Conservation (phyloP, 345 rosid species). For the Passiflora organensis region DNA sequence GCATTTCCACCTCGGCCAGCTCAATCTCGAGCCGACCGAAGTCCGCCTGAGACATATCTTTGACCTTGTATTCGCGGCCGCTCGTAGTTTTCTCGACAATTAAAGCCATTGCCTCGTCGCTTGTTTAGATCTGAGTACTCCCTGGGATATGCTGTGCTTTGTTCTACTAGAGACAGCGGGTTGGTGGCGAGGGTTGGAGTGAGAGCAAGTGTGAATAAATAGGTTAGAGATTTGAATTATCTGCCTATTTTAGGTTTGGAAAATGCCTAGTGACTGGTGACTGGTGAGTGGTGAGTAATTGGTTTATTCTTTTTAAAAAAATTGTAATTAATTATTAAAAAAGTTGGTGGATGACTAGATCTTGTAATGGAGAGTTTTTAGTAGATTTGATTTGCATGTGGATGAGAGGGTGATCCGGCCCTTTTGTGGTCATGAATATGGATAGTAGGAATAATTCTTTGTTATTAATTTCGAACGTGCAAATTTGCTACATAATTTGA, state of each 20-base stretch:
- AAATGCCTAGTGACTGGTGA: too few species aligned
- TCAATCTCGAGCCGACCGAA: slow-evolving; percentile 86
- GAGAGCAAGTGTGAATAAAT: slow-evolving; percentile 27
- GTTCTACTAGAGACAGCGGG: neutral
- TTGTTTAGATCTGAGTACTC: slow-evolving; percentile 6
- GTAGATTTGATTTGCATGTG: too few species aligned
- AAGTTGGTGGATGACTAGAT: slow-evolving; percentile 12
- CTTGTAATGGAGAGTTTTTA: too few species aligned
- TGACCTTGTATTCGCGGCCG: slow-evolving; percentile 88
- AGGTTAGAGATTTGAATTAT: slow-evolving; percentile 22
- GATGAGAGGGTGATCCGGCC: too few species aligned
- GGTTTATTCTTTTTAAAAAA: too few species aligned
- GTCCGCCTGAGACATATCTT: slow-evolving; percentile 85
- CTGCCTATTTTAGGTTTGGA: neutral
- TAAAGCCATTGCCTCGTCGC: slow-evolving; percentile 52
- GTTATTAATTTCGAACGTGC: too few species aligned
- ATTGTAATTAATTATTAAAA: neutral
- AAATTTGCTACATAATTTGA: too few species aligned
- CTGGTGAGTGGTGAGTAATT: too few species aligned
- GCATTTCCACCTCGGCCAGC: slow-evolving; percentile 85
- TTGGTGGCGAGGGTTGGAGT: neutral
- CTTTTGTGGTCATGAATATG: too few species aligned
- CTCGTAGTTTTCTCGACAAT: slow-evolving; percentile 61
- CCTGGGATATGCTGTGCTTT: too few species aligned
- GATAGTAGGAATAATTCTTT: too few species aligned